Conservation (phyloP, 306 rosid genomes). For the Prinsepia uniflora region DNA sequence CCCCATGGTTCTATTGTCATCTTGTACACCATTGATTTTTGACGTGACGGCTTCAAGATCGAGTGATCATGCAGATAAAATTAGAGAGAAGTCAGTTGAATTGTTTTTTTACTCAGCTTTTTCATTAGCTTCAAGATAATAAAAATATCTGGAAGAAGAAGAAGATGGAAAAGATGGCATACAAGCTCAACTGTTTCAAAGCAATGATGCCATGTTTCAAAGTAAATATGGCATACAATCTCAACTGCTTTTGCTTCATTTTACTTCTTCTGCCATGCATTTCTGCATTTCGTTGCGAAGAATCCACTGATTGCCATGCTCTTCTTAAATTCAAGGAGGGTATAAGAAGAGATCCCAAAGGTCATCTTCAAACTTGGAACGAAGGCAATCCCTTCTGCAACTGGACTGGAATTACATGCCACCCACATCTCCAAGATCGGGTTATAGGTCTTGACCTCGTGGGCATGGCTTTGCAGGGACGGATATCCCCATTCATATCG, state of each 20-base stretch:
- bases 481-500: conserved; percentile 20
- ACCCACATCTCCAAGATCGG: conserved; percentile 4
- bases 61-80: too few relatives aligned
- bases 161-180: background rate
- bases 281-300: conserved; percentile 15
- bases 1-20: too few relatives aligned
- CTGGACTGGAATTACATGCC: conserved; percentile 35
- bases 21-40: too few relatives aligned
- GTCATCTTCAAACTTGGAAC: conserved; percentile 25
- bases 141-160: background rate
- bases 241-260: background rate
- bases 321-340: conserved; percentile 26
- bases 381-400: conserved; percentile 32
- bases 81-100: too few relatives aligned
- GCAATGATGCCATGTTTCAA: background rate
- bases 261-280: conserved; percentile 7
- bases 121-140: too few relatives aligned
- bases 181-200: too few relatives aligned
- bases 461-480: conserved; percentile 21
- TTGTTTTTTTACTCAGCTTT: too few relatives aligned
- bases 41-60: too few relatives aligned
- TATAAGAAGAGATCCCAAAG: conserved; percentile 17
- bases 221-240: background rate
- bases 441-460: conserved; percentile 20
- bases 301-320: conserved; percentile 13